These are phyloP conservation scores for Trametes sanguinea DNA, from an alignment of 768 basidiomycete genomes.

Conservation along the genomic window DNA sequence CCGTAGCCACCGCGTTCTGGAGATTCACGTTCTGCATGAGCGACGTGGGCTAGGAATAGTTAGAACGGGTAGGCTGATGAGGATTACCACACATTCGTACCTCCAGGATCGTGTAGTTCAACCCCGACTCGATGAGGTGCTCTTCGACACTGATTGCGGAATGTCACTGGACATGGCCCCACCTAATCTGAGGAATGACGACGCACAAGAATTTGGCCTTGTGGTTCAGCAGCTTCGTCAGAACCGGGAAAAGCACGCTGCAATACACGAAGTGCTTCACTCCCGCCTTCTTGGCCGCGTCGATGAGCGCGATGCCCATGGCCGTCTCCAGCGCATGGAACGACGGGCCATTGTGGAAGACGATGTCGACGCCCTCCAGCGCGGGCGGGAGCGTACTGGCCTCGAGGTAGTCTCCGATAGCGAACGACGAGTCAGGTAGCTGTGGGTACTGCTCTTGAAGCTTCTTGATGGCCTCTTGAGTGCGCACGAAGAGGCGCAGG, in stretches of 20 bases:
- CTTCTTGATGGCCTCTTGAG: constrained; percentile 19
- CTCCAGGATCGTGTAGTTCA: constrained; percentile 41
- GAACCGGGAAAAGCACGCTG: constrained; percentile 35
- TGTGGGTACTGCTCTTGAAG: constrained; percentile 20
- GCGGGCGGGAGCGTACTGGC: constrained; percentile 27
- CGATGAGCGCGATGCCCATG: constrained; percentile 36
- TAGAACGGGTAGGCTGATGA: too few relatives aligned
- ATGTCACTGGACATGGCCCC: neutral
- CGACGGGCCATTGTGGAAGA: constrained; percentile 34
- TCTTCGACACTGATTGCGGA: constrained; percentile 35
- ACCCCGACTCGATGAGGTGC: constrained; percentile 38
- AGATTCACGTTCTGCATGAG: constrained; percentile 38
- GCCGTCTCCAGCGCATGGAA: constrained; percentile 33
- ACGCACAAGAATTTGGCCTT: constrained; percentile 28
- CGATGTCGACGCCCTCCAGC: constrained; percentile 28
- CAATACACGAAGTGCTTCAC: constrained; percentile 38
- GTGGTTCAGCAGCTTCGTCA: constrained; percentile 35
- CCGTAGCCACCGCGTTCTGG: constrained; percentile 9
- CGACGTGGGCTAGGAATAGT: constrained; percentile 31
- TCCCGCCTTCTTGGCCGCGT: constrained; percentile 35
- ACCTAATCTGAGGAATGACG: neutral
- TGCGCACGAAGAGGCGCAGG: constrained; percentile 32
- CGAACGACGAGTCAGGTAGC: constrained; percentile 25
- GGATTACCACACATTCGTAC: constrained; percentile 6
- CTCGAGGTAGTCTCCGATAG: constrained; percentile 31